Base-by-base conservation (phyloP, 75 land plant genomes). In the Ceratopteris richardii region DNA sequence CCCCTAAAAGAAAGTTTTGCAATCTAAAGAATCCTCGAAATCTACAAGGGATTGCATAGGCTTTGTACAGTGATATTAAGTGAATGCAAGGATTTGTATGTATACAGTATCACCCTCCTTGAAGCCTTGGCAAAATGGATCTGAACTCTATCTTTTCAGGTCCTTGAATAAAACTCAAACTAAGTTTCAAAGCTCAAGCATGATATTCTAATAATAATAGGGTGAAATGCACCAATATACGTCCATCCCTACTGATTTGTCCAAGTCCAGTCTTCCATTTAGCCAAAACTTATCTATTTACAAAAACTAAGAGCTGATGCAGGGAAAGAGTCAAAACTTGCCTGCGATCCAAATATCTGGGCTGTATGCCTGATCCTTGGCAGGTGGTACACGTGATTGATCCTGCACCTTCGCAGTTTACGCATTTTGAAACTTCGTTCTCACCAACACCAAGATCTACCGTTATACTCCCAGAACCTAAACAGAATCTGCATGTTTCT, bases 291-390 rank as follows among this genome's bases (percentile, higher is more conserved):
- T 46, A 46, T 46, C 17, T 14, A 12, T 24, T 52, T 52, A 19
- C 6, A 52, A 52, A 23, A 4, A 52, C 24, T 24, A 2, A 52
- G 9, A 22, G 54, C 1, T 21, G 4, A 23, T 23, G 21, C 11
- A 13, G 20, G 51, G 14, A 11, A 10, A 17, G 20, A 48, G 20
- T 4, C 51, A 52, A 52, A 14, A 26, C 54, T 56, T 67, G 79
- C 94, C 98, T 90, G 54, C 98, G 80, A 63, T 93, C 98, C 40
- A 93, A 81, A 74, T 85, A 93, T 0, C 98, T 77, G 59, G 98
- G 98, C 61, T 93, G 98, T 52, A 93, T 74, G 1, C 98, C 98
- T 36, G 69, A 52, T 53, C 98, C 98, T 67, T 93, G 98, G 57
- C 98, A 93, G 20, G 98, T 93, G 1, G 98, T 93, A 70, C 98